Percentiles rank a stretch among this genome's conserved stretches.
Evolutionary conservation across 352 stramenopile genomes (phyloP).

Genomic region (Stramenopiles sp.): DNA sequence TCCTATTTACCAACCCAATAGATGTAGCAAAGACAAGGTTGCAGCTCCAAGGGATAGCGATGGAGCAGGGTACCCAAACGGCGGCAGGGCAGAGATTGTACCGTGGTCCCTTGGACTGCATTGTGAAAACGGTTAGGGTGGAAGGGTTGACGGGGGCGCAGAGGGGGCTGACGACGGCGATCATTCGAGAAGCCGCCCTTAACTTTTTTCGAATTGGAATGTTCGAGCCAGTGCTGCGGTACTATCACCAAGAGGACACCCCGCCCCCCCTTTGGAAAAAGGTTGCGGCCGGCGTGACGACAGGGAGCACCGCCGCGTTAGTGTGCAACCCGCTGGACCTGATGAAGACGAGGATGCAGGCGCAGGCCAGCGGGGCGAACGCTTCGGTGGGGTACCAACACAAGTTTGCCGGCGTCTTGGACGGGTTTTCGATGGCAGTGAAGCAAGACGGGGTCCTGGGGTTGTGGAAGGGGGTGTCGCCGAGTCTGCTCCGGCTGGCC

Average conservation of each 20-base stretch:
- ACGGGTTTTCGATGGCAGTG: neutral
- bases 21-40: slow-evolving; percentile 9
- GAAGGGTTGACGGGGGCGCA: neutral
- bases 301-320: neutral
- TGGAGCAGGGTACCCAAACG: neutral
- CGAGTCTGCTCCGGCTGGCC: neutral
- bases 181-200: too few relatives aligned
- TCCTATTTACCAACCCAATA: neutral
- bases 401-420: too few relatives aligned
- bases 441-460: neutral
- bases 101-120: neutral
- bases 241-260: too few relatives aligned
- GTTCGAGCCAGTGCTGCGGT: too few relatives aligned
- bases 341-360: neutral
- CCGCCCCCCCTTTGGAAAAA: neutral
- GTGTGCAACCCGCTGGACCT: neutral
- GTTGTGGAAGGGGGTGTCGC: neutral
- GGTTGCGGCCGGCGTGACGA: neutral
- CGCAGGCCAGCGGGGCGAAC: neutral
- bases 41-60: neutral
- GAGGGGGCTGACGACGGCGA: too few relatives aligned
- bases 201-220: too few relatives aligned
- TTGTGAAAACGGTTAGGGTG: neutral
- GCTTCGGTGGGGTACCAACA: too few relatives aligned
- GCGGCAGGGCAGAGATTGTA: neutral